phyloP scores from a whole-genome alignment of 192 early-diverging fungal genomes.

The Gigaspora rosea region DNA sequence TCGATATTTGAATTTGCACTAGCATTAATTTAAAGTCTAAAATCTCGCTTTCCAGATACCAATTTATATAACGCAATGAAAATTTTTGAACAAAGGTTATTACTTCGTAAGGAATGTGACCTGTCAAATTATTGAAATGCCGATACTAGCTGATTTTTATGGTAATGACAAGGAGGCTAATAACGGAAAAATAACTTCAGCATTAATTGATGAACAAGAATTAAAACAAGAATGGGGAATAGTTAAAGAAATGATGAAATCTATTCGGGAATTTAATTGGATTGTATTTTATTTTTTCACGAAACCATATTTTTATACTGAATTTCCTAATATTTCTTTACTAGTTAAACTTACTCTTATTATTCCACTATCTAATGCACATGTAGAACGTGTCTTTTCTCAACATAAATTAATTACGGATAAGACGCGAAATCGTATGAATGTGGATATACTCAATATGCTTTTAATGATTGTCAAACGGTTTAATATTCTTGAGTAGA shows the following conservation, averaged over 20 bases:
- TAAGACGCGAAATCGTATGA: not conserved
- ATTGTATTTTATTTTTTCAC: not conserved
- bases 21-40: not conserved
- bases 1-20: not conserved
- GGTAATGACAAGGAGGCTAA: not conserved
- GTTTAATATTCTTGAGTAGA: too few species aligned
- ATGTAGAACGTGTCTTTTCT: not conserved
- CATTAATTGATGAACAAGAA: too few species aligned
- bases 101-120: not conserved
- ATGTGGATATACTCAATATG: not conserved
- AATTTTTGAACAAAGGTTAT: not conserved
- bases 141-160: not conserved
- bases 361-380: not conserved
- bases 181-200: not conserved
- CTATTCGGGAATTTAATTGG: too few species aligned
- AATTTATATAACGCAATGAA: not conserved
- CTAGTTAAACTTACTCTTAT: not conserved
- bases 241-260: too few species aligned
- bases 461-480: too few species aligned
- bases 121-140: not conserved
- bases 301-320: not conserved
- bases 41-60: not conserved
- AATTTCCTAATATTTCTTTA: too few species aligned
- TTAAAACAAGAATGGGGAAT: too few species aligned
- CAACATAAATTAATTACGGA: not conserved